These are phyloP conservation scores for Fusarium sp. DNA, from an alignment of 2,329 filamentous ascomycete genomes.

Conservation along the genomic window DNA sequence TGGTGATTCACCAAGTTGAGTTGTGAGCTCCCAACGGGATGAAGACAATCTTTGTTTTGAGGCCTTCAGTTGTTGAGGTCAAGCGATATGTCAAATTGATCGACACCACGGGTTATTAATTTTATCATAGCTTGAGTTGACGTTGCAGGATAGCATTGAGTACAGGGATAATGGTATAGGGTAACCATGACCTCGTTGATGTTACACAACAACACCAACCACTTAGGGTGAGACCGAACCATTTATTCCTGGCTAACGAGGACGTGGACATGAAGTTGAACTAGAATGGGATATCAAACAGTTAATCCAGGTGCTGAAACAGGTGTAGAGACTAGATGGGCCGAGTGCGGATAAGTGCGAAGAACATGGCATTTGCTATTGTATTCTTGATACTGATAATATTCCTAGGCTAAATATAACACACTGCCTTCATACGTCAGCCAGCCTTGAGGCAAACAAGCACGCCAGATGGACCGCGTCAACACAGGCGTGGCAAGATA, in stretches of 20 bases:
- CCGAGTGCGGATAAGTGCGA: not conserved
- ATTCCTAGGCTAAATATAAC: not conserved
- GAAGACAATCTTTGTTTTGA: not conserved
- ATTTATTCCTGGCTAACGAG: not conserved
- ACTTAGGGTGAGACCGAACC: not conserved
- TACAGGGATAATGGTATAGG: not conserved
- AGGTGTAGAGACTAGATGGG: not conserved
- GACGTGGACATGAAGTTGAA: not conserved
- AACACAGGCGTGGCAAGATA: conserved; percentile 25
- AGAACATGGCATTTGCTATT: not conserved
- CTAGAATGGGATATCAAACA: not conserved
- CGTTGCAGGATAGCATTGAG: conserved; percentile 2
- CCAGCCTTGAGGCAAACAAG: conserved; percentile 7
- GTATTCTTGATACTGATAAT: not conserved
- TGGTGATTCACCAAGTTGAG: conserved; percentile 33
- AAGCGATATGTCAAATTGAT: conserved; percentile 8
- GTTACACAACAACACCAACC: not conserved
- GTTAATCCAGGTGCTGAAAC: too few species aligned
- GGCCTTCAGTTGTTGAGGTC: not conserved
- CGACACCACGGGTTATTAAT: not conserved
- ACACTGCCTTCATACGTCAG: conserved; percentile 4
- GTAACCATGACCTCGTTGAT: not conserved
- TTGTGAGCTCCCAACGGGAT: conserved; percentile 3
- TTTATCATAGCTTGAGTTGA: conserved; percentile 8
- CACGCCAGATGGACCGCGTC: conserved; percentile 1